Percentiles rank a stretch among this genome's conserved stretches.
phyloP scores from a whole-genome alignment of 2,329 filamentous ascomycete species.

The Fusarium verticillioides region DNA sequence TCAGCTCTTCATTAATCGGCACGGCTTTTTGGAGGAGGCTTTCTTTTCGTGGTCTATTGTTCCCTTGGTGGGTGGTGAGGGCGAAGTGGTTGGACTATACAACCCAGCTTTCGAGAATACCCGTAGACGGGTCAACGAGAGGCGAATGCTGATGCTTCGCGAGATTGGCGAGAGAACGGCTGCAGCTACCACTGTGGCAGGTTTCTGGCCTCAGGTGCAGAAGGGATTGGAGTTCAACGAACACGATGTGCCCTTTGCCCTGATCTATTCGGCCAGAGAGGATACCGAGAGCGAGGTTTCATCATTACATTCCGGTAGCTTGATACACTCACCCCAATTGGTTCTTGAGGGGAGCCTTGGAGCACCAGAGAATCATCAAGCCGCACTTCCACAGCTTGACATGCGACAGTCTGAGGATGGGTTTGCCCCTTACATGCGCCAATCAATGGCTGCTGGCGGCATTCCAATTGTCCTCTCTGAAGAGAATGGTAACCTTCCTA shows the following conservation, averaged over 20 bases:
- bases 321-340: slow-evolving; percentile 70
- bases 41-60: slow-evolving; percentile 88
- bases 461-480: slow-evolving; percentile 74
- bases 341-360: slow-evolving; percentile 79
- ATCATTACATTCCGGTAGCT: slow-evolving; percentile 75
- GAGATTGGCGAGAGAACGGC: slow-evolving; percentile 82
- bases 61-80: slow-evolving; percentile 78
- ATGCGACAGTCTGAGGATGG: slow-evolving; percentile 75
- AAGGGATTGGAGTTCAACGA: slow-evolving; percentile 78
- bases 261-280: slow-evolving; percentile 81
- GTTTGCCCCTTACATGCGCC: slow-evolving; percentile 80
- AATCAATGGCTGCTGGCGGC: slow-evolving; percentile 74
- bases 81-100: slow-evolving; percentile 79
- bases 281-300: slow-evolving; percentile 77
- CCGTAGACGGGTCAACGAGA: slow-evolving; percentile 78
- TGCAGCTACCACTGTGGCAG: slow-evolving; percentile 75
- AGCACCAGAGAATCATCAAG: slow-evolving; percentile 70
- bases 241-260: slow-evolving; percentile 78
- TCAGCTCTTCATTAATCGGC: slow-evolving; percentile 76
- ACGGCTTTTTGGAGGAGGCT: slow-evolving; percentile 78
- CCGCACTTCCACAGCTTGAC: slow-evolving; percentile 72
- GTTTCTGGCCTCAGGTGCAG: slow-evolving; percentile 78
- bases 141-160: slow-evolving; percentile 81
- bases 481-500: slow-evolving; percentile 73
- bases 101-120: slow-evolving; percentile 88